Percentiles rank a stretch among this genome's conserved stretches.
These are phyloP conservation scores for Colletotrichum sp. DNA, from an alignment of 2,329 filamentous ascomycete genomes.

Conservation along the genomic window DNA sequence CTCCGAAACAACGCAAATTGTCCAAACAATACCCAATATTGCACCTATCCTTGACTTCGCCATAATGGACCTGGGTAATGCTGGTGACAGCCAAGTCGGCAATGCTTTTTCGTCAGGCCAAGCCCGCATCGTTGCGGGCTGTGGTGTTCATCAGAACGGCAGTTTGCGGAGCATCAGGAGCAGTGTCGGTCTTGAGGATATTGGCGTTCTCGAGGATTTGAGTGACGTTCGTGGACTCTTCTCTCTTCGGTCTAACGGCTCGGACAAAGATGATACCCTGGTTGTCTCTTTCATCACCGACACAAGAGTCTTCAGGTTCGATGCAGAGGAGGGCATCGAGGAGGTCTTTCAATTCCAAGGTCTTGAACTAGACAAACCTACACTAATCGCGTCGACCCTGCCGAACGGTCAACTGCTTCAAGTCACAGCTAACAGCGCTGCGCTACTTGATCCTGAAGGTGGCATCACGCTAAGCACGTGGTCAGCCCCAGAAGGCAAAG, in stretches of 20 bases:
- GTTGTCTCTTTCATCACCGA: constrained; percentile 83
- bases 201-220: constrained; percentile 83
- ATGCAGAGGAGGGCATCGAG: constrained; percentile 77
- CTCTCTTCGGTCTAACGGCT: constrained; percentile 60
- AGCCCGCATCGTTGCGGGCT: constrained; percentile 90
- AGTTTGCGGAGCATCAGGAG: constrained; percentile 89
- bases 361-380: constrained; percentile 71
- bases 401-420: constrained; percentile 17
- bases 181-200: constrained; percentile 89
- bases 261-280: constrained; percentile 69
- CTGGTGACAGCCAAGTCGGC: constrained; percentile 74
- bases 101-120: constrained; percentile 96
- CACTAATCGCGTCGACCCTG: constrained; percentile 71
- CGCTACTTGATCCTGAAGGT: constrained; percentile 18
- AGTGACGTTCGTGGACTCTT: constrained; percentile 76
- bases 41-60: constrained; percentile 93
- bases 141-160: constrained; percentile 88
- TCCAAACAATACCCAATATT: constrained; percentile 84
- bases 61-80: constrained; percentile 94
- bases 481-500: constrained; percentile 40
- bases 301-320: constrained; percentile 83
- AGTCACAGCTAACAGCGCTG: constrained; percentile 6
- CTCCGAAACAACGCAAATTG: constrained; percentile 57
- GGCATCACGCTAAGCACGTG: constrained; percentile 21
- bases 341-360: constrained; percentile 81